Evolutionary conservation across 2,329 filamentous ascomycete species (phyloP), one percentile per base, ranked within the genome.

Genomic region (Xylariaceae sp.): DNA sequence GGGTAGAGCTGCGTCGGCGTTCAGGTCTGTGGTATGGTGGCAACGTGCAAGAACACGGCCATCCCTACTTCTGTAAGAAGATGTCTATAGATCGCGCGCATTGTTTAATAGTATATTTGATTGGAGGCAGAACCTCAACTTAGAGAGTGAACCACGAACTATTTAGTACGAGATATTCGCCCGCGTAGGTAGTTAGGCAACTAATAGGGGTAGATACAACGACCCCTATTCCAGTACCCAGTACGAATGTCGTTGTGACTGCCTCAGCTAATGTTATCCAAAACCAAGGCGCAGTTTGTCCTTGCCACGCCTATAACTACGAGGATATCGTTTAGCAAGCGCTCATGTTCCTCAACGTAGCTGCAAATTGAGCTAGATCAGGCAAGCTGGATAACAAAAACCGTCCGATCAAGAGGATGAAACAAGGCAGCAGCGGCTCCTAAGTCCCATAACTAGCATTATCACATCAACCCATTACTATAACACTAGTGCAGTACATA

Each of bases 1-100:
- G 40, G 60, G 52, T 59, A 62, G 62, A 52, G 48, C 59, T 59
- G 61, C 59, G 62, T 66, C 59, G 65, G 66, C 65, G 66, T 68
- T 68, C 47, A 61, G 64, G 65, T 59, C 45, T 45, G 41, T 3
- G 14, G 32, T 20, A 40, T 40, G 53, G 21, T 19, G 32, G 14
- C 32, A 16, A 14, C 14, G 32, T 37, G 32, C 9, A 37, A 10
- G 32, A 16, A 37, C 32, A 37, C 32, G 14, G 6, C 32, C 26
- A 29, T 4, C 32, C 32, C 14, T 7, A 12, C 14, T 12, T 37
- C 32, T 3, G 9, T 3, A 10, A 37, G 5, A 37, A 12, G 26
- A 37, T 37, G 32, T 37, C 32, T 37, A 37, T 37, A 37, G 12
- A 37, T 7, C 12, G 14, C 14, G 32, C 14, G 32, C 9, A 37